A percentile compares a stretch with the other conserved stretches of the same genome.
These are phyloP conservation scores for Penicillium verrucosum DNA, from an alignment of 2,329 filamentous ascomycete species.

Conservation along the genomic window DNA sequence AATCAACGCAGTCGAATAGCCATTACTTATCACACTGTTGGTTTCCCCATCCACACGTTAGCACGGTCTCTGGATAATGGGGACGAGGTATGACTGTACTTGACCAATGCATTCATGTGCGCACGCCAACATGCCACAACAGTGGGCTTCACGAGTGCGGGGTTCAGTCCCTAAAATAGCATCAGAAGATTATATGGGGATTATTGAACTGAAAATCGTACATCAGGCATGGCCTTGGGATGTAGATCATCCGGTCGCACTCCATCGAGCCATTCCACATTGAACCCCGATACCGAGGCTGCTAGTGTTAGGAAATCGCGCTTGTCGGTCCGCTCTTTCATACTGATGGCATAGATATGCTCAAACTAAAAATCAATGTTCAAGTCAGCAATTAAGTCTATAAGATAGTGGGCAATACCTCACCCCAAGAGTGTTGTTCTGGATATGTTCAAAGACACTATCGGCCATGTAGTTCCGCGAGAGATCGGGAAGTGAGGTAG, in stretches of 20 bases:
- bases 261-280: constrained; percentile 46
- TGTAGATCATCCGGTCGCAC: constrained; percentile 41
- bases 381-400: not conserved
- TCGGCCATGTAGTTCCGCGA: not conserved
- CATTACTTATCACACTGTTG: constrained; percentile 46
- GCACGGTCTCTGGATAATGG: not conserved
- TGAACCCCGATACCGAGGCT: constrained; percentile 42
- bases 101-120: constrained; percentile 38
- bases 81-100: constrained; percentile 19
- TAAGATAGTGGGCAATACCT: not conserved
- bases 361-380: constrained; percentile 33
- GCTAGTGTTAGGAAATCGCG: constrained; percentile 49
- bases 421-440: constrained; percentile 30
- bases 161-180: constrained; percentile 9
- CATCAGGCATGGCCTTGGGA: constrained; percentile 44
- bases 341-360: constrained; percentile 47
- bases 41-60: not conserved
- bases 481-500: not conserved
- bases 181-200: constrained; percentile 3
- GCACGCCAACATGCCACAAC: constrained; percentile 45
- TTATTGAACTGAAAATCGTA: constrained; percentile 1
- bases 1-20: constrained; percentile 50
- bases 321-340: constrained; percentile 50
- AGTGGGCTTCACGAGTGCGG: constrained; percentile 17
- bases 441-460: constrained; percentile 18